A percentile compares a stretch with the other conserved stretches of the same genome.
phyloP scores from a whole-genome alignment of 768 basidiomycete genomes.

The Pleurotus pulmonarius region DNA sequence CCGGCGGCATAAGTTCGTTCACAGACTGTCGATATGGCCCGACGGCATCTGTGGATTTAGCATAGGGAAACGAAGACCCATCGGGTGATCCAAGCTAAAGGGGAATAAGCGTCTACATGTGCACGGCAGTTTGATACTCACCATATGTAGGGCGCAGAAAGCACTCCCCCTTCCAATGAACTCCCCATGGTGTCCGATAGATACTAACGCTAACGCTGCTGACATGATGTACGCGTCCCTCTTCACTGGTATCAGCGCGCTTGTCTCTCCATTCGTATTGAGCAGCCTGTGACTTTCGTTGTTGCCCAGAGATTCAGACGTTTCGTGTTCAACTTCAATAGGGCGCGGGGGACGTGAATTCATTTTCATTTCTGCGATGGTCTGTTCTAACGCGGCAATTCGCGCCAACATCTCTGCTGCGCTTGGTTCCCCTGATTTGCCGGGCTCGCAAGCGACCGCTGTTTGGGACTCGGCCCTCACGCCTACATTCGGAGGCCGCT shows the following conservation, averaged over 20 bases:
- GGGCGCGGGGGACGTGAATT: no score
- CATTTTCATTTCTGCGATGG: constrained; percentile 6
- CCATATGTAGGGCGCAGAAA: constrained; percentile 43
- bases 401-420: constrained; percentile 22
- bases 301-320: no score
- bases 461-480: no score
- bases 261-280: no score
- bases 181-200: constrained; percentile 45
- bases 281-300: no score
- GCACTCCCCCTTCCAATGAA: constrained; percentile 45
- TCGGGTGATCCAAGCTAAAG: constrained; percentile 31
- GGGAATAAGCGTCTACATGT: neutral
- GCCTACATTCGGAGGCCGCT: constrained; percentile 28
- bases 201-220: constrained; percentile 37
- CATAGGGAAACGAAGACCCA: constrained; percentile 32
- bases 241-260: constrained; percentile 16
- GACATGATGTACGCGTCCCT: constrained; percentile 36
- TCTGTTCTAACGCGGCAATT: constrained; percentile 24
- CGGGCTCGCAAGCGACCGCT: neutral
- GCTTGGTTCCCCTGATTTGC: constrained; percentile 13
- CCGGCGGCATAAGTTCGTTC: constrained; percentile 18
- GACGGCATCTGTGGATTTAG: constrained; percentile 35
- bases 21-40: constrained; percentile 22
- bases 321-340: no score
- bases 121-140: constrained; percentile 16